Percentiles rank a stretch among this genome's conserved stretches.
phyloP scores from a whole-genome alignment of 148 eudicot genomes.

The Amaranthus cruentus region DNA sequence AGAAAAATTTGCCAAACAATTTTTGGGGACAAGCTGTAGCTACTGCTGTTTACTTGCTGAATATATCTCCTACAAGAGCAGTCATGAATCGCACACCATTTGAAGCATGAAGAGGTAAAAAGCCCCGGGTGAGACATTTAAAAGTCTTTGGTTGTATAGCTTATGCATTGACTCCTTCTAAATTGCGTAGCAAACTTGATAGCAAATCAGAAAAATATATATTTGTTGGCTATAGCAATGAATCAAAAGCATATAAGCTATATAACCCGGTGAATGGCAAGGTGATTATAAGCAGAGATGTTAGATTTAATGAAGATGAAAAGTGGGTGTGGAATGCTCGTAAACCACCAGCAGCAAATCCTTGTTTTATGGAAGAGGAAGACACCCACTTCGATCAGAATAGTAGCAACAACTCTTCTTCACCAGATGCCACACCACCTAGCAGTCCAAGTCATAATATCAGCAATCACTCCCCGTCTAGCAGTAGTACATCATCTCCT shows the following conservation, averaged over 20 bases:
- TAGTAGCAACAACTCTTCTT: too few relatives aligned
- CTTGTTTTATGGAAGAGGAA: too few relatives aligned
- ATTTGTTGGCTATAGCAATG: not conserved
- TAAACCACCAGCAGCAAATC: too few relatives aligned
- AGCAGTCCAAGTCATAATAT: too few relatives aligned
- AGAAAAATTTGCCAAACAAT: not conserved
- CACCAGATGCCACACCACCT: too few relatives aligned
- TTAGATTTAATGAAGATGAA: not conserved
- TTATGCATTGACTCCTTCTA: not conserved
- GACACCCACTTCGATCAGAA: too few relatives aligned
- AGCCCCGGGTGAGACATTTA: not conserved
- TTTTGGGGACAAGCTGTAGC: slow-evolving; percentile 3
- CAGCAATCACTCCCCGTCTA: too few relatives aligned
- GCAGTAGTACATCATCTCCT: too few relatives aligned
- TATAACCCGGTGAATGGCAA: not conserved
- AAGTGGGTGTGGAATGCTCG: not conserved
- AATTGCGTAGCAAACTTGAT: too few relatives aligned
- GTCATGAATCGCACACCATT: not conserved
- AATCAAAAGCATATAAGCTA: not conserved
- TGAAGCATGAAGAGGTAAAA: not conserved
- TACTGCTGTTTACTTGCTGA: not conserved
- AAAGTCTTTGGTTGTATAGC: not conserved
- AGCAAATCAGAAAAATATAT: too few relatives aligned
- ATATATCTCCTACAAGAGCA: not conserved
- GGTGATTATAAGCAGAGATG: not conserved